A percentile compares a stretch with the other conserved stretches of the same genome.
Evolutionary conservation across 768 basidiomycete genomes (phyloP).

Genomic region (Cyathus striatus): DNA sequence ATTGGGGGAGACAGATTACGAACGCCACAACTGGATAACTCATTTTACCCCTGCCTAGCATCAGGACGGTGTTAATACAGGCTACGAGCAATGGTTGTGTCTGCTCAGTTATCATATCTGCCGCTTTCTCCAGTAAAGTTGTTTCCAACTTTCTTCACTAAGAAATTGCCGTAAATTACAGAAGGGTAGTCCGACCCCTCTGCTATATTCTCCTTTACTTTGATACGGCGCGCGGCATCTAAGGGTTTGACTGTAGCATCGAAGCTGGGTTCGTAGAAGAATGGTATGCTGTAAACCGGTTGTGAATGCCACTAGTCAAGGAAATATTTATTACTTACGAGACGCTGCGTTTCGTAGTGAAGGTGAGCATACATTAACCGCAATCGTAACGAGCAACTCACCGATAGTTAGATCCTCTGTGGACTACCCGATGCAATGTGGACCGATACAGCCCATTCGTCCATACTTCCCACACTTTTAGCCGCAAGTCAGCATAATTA

Average conservation of each 20-base stretch:
- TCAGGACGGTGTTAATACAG: too few relatives aligned
- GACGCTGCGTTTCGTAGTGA: conserved; percentile 39
- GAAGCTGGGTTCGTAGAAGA: conserved; percentile 93
- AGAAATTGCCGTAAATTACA: conserved; percentile 75
- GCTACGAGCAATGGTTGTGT: too few relatives aligned
- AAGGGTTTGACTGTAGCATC: conserved; percentile 65
- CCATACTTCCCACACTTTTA: conserved; percentile 88
- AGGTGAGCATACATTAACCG: too few relatives aligned
- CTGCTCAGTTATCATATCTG: conserved; percentile 23
- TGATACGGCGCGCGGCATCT: conserved; percentile 47
- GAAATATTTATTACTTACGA: conserved; percentile 51
- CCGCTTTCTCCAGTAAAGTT: conserved; percentile 57
- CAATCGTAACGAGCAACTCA: conserved; percentile 19
- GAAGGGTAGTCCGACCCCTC: conserved; percentile 24
- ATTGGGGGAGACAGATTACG: too few relatives aligned
- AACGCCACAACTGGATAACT: too few relatives aligned
- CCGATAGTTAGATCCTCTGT: conserved; percentile 68
- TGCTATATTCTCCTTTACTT: conserved; percentile 12
- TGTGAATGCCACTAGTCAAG: too few relatives aligned
- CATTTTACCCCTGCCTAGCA: too few relatives aligned
- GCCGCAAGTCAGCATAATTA: neutral
- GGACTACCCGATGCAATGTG: conserved; percentile 87
- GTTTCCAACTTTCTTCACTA: conserved; percentile 62
- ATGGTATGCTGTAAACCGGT: conserved; percentile 69
- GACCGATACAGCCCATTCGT: conserved; percentile 80